These are phyloP conservation scores for Hypoxylon sp. DNA, from an alignment of 2,329 filamentous ascomycete genomes.

Conservation along the genomic window DNA sequence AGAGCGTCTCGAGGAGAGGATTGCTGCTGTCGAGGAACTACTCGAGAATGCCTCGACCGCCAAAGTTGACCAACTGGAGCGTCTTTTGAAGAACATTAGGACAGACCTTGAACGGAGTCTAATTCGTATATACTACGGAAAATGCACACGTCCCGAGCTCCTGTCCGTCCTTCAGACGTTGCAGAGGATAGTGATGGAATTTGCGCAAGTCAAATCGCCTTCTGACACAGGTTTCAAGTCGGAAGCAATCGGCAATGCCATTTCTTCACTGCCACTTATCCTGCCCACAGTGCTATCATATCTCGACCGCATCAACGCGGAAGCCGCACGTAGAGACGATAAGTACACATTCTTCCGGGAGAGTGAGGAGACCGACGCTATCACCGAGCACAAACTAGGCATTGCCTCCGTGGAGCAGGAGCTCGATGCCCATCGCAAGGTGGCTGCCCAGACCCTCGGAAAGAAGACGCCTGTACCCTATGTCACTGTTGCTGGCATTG, in stretches of 20 bases:
- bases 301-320: slow-evolving; percentile 86
- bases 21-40: slow-evolving; percentile 89
- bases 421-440: slow-evolving; percentile 80
- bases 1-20: slow-evolving; percentile 79
- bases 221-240: slow-evolving; percentile 81
- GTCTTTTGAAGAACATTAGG: slow-evolving; percentile 78
- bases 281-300: slow-evolving; percentile 79
- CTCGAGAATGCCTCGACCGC: slow-evolving; percentile 75
- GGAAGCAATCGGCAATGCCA: slow-evolving; percentile 75
- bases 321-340: slow-evolving; percentile 87
- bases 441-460: slow-evolving; percentile 79
- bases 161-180: slow-evolving; percentile 87
- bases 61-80: slow-evolving; percentile 80
- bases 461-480: slow-evolving; percentile 81
- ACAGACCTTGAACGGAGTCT: slow-evolving; percentile 92
- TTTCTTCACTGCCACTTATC: slow-evolving; percentile 83
- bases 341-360: slow-evolving; percentile 96
- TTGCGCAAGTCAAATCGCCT: slow-evolving; percentile 74
- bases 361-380: slow-evolving; percentile 87
- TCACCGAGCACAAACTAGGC: slow-evolving; percentile 88
- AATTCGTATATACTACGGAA: slow-evolving; percentile 97
- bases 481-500: slow-evolving; percentile 88
- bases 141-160: slow-evolving; percentile 91
- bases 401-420: slow-evolving; percentile 95
- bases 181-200: slow-evolving; percentile 85